These are phyloP conservation scores for Strigomonas galati DNA, from an alignment of 208 protist genomes.

Conservation along the genomic window DNA sequence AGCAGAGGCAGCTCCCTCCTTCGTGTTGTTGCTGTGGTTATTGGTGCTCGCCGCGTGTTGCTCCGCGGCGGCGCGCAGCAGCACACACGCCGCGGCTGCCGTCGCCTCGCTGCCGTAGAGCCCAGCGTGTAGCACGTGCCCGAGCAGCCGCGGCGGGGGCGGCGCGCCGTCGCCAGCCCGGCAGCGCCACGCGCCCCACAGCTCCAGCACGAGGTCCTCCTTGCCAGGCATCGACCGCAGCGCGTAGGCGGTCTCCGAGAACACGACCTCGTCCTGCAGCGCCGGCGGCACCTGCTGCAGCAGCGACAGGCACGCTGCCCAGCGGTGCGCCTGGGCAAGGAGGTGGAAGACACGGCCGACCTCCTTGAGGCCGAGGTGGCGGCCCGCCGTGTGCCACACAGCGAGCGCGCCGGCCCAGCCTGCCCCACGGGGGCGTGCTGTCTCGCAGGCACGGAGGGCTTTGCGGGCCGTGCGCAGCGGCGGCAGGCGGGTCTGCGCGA, in stretches of 20 bases:
- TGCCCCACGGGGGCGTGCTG: constrained; percentile 2
- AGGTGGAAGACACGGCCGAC: constrained; percentile 50
- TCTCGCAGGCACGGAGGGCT: constrained; percentile 21
- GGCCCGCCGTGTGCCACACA: constrained; percentile 16
- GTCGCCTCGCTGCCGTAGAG: constrained; percentile 24
- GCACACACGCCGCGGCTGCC: constrained; percentile 20
- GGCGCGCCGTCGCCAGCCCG: constrained; percentile 41
- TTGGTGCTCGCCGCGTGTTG: not conserved
- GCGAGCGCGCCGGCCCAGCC: constrained; percentile 29
- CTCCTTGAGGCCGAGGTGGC: constrained; percentile 19
- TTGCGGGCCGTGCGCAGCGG: constrained; percentile 38
- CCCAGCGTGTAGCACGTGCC: constrained; percentile 44
- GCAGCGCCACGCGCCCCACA: constrained; percentile 72
- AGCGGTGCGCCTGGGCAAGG: constrained; percentile 44
- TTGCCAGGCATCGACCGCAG: constrained; percentile 17
- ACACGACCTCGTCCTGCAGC: constrained; percentile 52
- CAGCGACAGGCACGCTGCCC: constrained; percentile 44
- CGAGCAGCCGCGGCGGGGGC: constrained; percentile 46
- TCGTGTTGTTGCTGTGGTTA: too few relatives aligned
- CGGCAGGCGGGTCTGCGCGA: constrained; percentile 24
- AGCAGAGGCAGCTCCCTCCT: too few relatives aligned
- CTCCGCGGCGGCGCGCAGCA: constrained; percentile 15
- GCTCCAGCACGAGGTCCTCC: constrained; percentile 31
- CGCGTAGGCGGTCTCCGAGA: constrained; percentile 51
- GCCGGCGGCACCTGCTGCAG: constrained; percentile 24